Base-by-base conservation (phyloP, 1,284 basidiomycete genomes). In the Cystobasidium slooffiae region DNA sequence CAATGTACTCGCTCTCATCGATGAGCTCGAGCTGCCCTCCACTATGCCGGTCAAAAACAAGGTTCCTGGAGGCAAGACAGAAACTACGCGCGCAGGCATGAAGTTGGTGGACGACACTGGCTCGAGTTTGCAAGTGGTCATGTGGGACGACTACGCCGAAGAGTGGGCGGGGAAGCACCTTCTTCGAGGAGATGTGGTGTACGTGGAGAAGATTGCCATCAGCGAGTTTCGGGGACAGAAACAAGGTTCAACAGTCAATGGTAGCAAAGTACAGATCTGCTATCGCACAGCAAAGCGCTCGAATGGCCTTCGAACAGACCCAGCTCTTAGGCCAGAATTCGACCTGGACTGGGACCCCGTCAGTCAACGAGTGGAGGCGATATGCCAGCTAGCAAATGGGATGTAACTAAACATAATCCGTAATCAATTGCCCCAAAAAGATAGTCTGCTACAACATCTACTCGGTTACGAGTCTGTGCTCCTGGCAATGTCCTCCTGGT, bases 101-200 rank as follows among this genome's bases (percentile, higher is more conserved):
- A 58, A 9, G 9, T 20, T 73, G 9, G 46, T 66, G 6, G 70
- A 73, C 24, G 63, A 56, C 18, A 73, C 39, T 22, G 70, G 70
- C 0, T 44, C 63, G 14, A 73, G 20, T 49, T 52, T 65, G 37
- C 59, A 73, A 10, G 49, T 73, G 18, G 63, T 73, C 22, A 56
- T 73, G 69, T 73, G 70, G 70, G 70, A 73, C 43, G 62, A 66
- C 18, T 66, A 65, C 44, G 70, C 70, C 12, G 63, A 65, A 44
- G 55, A 65, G 24, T 73, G 70, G 70, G 70, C 70, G 22, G 70
- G 70, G 12, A 46, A 58, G 43, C 41, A 58, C 46, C 49, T 73
- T 6, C 14, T 44, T 5, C 44, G 22, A 24, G 69, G 70, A 3
- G 70, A 73, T 66, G 70, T 73, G 1, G 24, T 73, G n/a, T 73